Base-by-base conservation (phyloP, 192 early-diverging fungal species). In the Backusella westeae region DNA sequence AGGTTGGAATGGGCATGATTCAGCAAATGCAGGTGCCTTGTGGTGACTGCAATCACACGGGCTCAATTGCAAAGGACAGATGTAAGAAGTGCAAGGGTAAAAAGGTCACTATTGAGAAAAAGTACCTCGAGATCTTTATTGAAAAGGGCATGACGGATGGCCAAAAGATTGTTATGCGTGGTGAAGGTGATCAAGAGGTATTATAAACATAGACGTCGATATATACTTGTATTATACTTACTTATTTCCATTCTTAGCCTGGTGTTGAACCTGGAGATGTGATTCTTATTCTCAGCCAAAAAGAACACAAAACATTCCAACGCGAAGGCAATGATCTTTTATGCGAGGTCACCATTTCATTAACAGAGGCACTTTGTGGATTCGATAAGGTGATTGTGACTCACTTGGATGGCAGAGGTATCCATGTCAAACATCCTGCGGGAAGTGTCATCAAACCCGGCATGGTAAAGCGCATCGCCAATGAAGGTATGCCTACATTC, bases 51-150 rank as follows among this genome's bases (percentile, higher is more conserved):
- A 89, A 92, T 77, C 94, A 93, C 53, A 84, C 93, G 52, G 98
- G 98, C 12, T 91, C 94, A 76, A 86, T 92, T 69, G 93, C 98
- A 77, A 91, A 89, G 15, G 91, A 95, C 83, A 85, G 89, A 34
- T 99, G 98, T 85, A 96, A 96, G 84, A 90, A 90, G 65, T 99
- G 98, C 88, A 96, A 94, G 80, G 98, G 97, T 6, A 83, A 84
- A 71, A 94, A 98, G 85, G 89, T 95, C 1, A 83, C 87, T 14
- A 85, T 90, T 34, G 97, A 97, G 84, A 93, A 94, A 75, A 98
- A 98, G 81, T 86, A 91, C 6, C 90, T 99, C 56, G 96, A 97
- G 75, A 89, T 99, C 71, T 90, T 89, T 77, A 92, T 99, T 56
- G 95, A 98, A 76, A 97, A 95, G 81, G 98, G 98, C 36, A 97